phyloP scores from a whole-genome alignment of 305 asterid genomes.

The Coffea humblotiana region DNA sequence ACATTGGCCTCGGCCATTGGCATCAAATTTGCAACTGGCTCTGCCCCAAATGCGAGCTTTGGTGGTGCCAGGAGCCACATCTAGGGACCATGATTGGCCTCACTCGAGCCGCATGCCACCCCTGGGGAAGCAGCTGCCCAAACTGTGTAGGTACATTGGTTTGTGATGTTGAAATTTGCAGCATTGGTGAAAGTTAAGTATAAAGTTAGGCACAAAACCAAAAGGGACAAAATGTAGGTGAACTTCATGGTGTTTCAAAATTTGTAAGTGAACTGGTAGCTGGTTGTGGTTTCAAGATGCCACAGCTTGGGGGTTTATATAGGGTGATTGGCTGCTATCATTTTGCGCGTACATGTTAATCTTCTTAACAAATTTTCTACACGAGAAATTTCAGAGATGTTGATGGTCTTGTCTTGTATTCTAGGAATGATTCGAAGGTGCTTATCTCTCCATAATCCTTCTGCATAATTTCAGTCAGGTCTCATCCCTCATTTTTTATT shows the following conservation, averaged over 20 bases:
- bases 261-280: no score
- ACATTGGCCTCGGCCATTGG: constrained; percentile 29
- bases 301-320: no score
- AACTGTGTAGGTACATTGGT: constrained; percentile 31
- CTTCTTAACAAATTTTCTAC: not conserved
- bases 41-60: constrained; percentile 39
- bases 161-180: constrained; percentile 23
- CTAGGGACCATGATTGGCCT: constrained; percentile 28
- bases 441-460: not conserved
- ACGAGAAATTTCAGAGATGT: not conserved
- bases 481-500: not conserved
- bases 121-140: constrained; percentile 43
- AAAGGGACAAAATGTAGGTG: no score
- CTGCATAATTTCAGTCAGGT: not conserved
- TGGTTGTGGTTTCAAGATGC: no score
- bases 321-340: no score
- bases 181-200: constrained; percentile 19
- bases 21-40: constrained; percentile 33
- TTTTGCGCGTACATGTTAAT: no score
- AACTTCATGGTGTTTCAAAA: no score
- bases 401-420: not conserved
- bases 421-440: not conserved
- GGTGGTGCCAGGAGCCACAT: constrained; percentile 29
- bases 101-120: constrained; percentile 28
- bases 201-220: not conserved